Conservation (phyloP, 1,139 yeast species). For the Hansenula sp. region DNA sequence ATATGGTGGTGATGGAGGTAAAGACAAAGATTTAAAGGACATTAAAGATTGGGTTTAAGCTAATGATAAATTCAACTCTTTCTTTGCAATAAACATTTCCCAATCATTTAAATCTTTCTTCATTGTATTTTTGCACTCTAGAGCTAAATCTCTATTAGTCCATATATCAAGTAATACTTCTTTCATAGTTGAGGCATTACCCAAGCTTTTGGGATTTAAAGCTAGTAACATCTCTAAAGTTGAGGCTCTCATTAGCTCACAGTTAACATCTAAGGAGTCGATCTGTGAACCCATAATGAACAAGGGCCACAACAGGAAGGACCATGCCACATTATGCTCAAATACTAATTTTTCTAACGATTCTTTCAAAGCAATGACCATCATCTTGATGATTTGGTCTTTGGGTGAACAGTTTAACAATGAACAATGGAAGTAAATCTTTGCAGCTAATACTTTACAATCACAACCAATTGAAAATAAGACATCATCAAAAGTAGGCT, state of each 20-base stretch:
- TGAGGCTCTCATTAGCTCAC: slow-evolving; percentile 5
- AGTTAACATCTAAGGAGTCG: slow-evolving; percentile 1
- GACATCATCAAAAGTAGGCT: slow-evolving; percentile 5
- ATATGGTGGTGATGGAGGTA: slow-evolving; percentile 25
- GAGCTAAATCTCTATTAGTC: slow-evolving; percentile 9
- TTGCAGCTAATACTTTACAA: slow-evolving; percentile 6
- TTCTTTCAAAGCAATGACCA: neutral
- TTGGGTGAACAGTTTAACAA: slow-evolving; percentile 8
- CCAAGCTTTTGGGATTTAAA: slow-evolving; percentile 5
- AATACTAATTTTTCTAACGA: slow-evolving; percentile 5
- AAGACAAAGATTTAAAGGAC: slow-evolving; percentile 25
- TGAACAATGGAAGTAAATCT: slow-evolving; percentile 7
- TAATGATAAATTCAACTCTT: slow-evolving; percentile 7
- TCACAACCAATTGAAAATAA: slow-evolving; percentile 10
- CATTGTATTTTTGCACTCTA: neutral
- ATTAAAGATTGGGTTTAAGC: slow-evolving; percentile 21
- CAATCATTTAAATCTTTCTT: slow-evolving; percentile 6
- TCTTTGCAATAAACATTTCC: slow-evolving; percentile 9
- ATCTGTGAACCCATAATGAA: slow-evolving; percentile 7
- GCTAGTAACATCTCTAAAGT: slow-evolving; percentile 4
- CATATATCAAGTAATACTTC: slow-evolving; percentile 6
- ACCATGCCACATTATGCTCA: slow-evolving; percentile 6
- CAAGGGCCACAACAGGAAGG: slow-evolving; percentile 10
- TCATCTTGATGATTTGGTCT: neutral
- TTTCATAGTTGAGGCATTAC: slow-evolving; percentile 7